phyloP scores from a whole-genome alignment of 257 asterid genomes.

The Mitragyna speciosa region DNA sequence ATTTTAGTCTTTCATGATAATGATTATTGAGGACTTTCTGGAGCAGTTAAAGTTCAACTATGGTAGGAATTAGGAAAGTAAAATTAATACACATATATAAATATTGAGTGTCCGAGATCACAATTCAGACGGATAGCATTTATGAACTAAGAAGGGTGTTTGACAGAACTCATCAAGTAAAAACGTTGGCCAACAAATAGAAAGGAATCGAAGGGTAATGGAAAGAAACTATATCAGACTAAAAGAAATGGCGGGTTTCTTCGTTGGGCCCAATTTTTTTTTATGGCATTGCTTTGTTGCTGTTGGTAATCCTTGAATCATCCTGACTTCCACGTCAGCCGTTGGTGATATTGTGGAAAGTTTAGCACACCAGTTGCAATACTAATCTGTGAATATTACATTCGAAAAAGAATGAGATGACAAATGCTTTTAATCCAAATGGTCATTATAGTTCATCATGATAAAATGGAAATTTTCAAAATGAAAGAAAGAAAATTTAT shows the following conservation, averaged over 20 bases:
- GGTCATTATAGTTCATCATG: background rate
- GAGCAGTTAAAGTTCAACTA: background rate
- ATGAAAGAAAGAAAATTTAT: background rate
- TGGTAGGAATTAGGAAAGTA: too few relatives aligned
- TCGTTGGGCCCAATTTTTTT: background rate
- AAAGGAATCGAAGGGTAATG: background rate
- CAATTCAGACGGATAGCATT: background rate
- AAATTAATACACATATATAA: background rate
- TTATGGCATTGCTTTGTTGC: background rate
- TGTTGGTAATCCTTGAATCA: background rate
- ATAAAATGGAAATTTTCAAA: constrained; percentile 6
- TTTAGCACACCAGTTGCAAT: background rate
- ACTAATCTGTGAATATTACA: background rate
- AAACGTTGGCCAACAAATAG: background rate
- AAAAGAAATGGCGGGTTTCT: background rate
- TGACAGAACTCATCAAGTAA: background rate
- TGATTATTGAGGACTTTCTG: background rate
- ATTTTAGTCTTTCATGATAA: background rate
- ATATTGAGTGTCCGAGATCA: background rate
- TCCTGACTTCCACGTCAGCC: background rate
- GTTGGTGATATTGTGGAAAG: too few relatives aligned
- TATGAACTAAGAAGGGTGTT: background rate
- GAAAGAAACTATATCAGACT: background rate
- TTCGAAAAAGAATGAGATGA: background rate
- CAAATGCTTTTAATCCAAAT: background rate